Base-by-base conservation (phyloP, 2,329 filamentous ascomycete species). In the Graphiopsis chlorocephala region DNA sequence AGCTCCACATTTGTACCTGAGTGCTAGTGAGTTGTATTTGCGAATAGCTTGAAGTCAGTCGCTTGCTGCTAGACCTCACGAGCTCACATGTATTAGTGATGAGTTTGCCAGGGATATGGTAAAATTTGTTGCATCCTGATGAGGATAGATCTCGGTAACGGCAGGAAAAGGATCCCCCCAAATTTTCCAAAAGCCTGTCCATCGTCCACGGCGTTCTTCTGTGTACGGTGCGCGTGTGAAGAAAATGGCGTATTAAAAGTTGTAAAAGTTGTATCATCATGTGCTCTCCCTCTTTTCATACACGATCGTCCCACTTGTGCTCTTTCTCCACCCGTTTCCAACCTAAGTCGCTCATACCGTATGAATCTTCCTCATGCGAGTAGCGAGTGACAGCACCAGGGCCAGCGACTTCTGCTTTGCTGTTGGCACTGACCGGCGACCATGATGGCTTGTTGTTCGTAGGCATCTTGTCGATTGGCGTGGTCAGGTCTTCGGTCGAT, bases 311-410 rank as follows among this genome's bases (percentile, higher is more conserved):
- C 31, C 45, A 53, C 4, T 61, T 35, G 11, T 20, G 28, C 15
- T 52, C 47, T n/a, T 52, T 35, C 28, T 10, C 23, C 20, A 15
- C 10, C 25, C 25, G 10, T 14, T 53, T 45, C 25, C 48, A 38
- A 14, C n/a, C 17, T 11, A 62, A 45, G 20, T 62, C 60, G 25
- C 60, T 53, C 60, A 62, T 45, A 17, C 17, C 48, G n/a, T 28
- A 55, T 11, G 42, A 29, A 8, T 62, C 60, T n/a, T 62, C 60
- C 10, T 62, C 60, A 12, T 62, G 60, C 10, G 48, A 62, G 26
- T 62, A 62, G 45, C 59, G 59, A 38, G 53, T 56, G 33, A 3
- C 38, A 15, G 35, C 35, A 11, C 47, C 45, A 25, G 23, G 15
- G 25, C 28, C 35, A 48, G 38, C 26, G 15, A 7, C 12, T 2